Evolutionary conservation across 306 rosid genomes (phyloP), one percentile per base, ranked within the genome.

Genomic region (Vachellia pachyceras): DNA sequence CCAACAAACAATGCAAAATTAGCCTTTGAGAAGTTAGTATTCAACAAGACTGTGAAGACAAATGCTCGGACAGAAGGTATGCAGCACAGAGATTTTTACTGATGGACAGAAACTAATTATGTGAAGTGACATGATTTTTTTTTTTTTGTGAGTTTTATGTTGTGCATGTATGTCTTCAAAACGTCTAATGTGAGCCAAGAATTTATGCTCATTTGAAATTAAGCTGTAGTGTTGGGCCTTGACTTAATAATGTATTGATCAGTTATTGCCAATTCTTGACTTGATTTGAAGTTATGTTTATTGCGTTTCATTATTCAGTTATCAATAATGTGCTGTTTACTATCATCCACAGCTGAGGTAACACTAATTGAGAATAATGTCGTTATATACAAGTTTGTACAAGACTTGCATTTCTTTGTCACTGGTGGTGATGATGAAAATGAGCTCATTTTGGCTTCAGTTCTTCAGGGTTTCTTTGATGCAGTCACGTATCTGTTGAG

Each of bases 331-430:
- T 36, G 40, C 42, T 71, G 45, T 37, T 47, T 78, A 57, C 49
- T 73, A 52, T 73, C 29, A 78, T 79, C 67, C 86, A 83, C 99
- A 96, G 99, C 97, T 66, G 98, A 96, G 83, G 88, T 93, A 78
- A 87, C 97, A 77, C 85, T 93, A 88, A 92, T 96, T 23, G 92
- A 96, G 87, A 87, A 87, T 93, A 91, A 89, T 58, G 68, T 93
- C 78, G 82, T 95, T 46, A 81, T 91, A 68, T 95, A 93, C 84
- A 93, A 93, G 87, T 95, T 95, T 65, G 89, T 84, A 72, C 98
- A 95, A 84, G 99, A 95, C 90, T 89, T 95, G 83, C 99, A 96
- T 85, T 93, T 96, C 87, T 96, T 91, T 85, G 97, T 96, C 73
- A 92, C 99, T 18, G 98, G 98, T 42, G 89, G 97, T 80, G 99